Evolutionary conservation across 495 filamentous ascomycete species (phyloP).

Genomic region (Aspergillus biplanus): DNA sequence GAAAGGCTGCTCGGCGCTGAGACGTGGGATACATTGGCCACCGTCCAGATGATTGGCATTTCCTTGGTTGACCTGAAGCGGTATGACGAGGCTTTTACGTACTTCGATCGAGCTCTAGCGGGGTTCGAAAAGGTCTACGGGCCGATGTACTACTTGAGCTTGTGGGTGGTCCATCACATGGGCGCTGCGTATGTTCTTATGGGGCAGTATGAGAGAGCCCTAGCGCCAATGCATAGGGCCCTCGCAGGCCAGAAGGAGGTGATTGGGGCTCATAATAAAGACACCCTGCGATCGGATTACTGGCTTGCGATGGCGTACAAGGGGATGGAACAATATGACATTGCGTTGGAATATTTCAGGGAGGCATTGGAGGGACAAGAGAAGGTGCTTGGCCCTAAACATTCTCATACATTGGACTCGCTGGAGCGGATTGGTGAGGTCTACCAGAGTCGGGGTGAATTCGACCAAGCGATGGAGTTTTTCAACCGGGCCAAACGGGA

Average conservation of each 20-base stretch:
- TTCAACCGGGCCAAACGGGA: too few species aligned
- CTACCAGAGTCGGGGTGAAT: too few species aligned
- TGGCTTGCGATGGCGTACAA: neutral
- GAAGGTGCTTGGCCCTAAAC: neutral
- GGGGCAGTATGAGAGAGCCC: neutral
- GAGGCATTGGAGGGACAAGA: neutral
- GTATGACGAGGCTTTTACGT: too few species aligned
- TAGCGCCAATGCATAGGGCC: neutral
- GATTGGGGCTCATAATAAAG: neutral
- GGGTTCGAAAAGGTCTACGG: too few species aligned
- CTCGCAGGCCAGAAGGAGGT: neutral
- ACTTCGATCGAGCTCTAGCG: too few species aligned
- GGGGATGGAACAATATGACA: neutral
- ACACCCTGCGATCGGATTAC: neutral
- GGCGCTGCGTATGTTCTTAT: neutral
- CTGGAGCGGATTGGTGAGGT: too few species aligned
- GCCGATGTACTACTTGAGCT: too few species aligned
- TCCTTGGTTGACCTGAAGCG: too few species aligned
- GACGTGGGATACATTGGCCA: neutral
- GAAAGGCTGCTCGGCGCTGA: neutral
- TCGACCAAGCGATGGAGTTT: too few species aligned
- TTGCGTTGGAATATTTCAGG: neutral
- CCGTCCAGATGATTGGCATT: neutral
- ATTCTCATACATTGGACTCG: neutral
- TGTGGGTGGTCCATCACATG: too few species aligned